Base-by-base conservation (phyloP, 495 filamentous ascomycete species). In the Evernia prunastri region DNA sequence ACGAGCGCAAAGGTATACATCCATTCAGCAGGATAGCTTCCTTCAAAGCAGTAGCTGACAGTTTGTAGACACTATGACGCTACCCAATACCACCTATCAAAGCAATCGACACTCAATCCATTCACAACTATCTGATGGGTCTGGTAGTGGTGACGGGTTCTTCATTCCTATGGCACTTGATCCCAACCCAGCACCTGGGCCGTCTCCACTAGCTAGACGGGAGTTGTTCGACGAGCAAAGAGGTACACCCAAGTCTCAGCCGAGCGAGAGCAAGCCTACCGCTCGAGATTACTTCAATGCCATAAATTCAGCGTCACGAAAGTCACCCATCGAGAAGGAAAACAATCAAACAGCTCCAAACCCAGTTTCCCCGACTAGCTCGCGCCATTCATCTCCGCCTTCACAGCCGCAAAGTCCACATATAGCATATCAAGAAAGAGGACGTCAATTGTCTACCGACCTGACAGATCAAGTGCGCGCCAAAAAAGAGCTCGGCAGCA, bases 111-210 rank as follows among this genome's bases (percentile, higher is more conserved):
- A 88, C 69, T 94, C 87, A 23, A 78, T 82, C 27, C 80, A 86
- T 31, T 86, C 86, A 40, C 77, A 85, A 58, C 78, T 77, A 51
- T 80, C 82, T 15, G 88, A 91, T 61, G 67, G 80, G 17, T 86
- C 84, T 67, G 79, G 72, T 27, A 80, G 77, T 27, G 89, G 89
- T 58, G 90, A 91, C 63, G 85, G 88, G 65, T 89, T 95, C 65
- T 88, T 95, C 59, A 94, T 98, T 59, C 92, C 93, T 8, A 86
- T 98, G 68, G 90, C 90, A 35, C 83, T 96, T 53, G 94, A 98
- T 69, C 89, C 91, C 13, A 91, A 85, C 37, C 84, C 89, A 37
- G 84, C 83, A 25, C 82, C 85, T 17, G 80, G 84, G 36, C 77
- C 84, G 39, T 79, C 84, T 35, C 79, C 82, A 17, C 43, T 71